Evolutionary conservation across 2,329 filamentous ascomycete species (phyloP).

Genomic region (Colletotrichum acutatum): DNA sequence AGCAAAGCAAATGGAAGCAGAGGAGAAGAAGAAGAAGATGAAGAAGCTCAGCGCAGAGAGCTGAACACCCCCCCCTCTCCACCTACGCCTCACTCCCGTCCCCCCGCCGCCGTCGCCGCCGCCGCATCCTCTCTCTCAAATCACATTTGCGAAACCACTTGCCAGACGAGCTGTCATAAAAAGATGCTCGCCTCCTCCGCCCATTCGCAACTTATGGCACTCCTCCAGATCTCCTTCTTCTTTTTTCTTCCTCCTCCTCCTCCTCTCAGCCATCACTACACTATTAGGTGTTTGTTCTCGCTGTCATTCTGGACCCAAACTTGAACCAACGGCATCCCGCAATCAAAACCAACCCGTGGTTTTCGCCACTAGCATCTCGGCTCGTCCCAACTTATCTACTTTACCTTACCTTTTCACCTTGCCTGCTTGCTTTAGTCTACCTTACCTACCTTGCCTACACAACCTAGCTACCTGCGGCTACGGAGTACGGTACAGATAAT

Average conservation of each 20-base stretch:
- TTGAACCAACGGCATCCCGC: neutral
- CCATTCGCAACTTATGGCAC: neutral
- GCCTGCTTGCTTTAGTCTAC: neutral
- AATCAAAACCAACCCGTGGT: neutral
- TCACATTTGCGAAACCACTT: neutral
- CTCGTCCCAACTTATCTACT: neutral
- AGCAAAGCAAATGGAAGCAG: no score
- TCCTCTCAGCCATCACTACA: constrained; percentile 1
- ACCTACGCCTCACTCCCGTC: neutral
- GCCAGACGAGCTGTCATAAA: constrained; percentile 30
- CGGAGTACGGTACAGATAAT: no score
- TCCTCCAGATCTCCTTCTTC: neutral
- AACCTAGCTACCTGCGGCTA: no score
- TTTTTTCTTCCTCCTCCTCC: neutral
- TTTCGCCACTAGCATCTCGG: neutral
- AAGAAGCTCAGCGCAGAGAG: neutral
- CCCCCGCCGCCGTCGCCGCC: neutral
- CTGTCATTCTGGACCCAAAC: neutral
- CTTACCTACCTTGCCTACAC: no score
- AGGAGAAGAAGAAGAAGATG: no score
- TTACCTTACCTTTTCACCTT: neutral
- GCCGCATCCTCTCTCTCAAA: constrained; percentile 1
- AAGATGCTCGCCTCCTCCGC: constrained; percentile 23
- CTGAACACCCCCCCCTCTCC: neutral
- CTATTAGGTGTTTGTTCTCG: constrained; percentile 28